Percentiles rank a stretch among this genome's conserved stretches.
Evolutionary conservation across 2,329 filamentous ascomycete species (phyloP).

Genomic region (Fonsecaea pedrosoi): DNA sequence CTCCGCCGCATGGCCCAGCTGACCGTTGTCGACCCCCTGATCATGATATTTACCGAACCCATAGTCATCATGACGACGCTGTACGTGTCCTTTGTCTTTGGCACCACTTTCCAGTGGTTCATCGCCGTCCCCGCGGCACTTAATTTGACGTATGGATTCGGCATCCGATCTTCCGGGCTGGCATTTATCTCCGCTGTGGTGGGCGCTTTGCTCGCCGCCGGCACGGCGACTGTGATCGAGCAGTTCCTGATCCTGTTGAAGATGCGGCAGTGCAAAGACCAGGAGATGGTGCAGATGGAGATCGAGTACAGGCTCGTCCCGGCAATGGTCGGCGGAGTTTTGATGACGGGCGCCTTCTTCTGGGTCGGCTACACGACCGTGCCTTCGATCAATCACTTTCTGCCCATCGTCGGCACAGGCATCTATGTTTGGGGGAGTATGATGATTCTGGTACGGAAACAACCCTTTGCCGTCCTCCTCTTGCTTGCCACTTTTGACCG

Average conservation of each 20-base stretch:
- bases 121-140: background rate
- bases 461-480: too few relatives aligned
- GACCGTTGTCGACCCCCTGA: background rate
- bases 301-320: conserved; percentile 1
- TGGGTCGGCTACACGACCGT: conserved; percentile 1
- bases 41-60: conserved; percentile 1
- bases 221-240: background rate
- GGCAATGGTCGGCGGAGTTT: background rate
- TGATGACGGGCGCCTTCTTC: background rate
- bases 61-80: conserved; percentile 1
- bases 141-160: conserved; percentile 1
- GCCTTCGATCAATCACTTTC: background rate
- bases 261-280: background rate
- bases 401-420: background rate
- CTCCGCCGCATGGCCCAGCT: background rate
- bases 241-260: background rate
- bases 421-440: background rate
- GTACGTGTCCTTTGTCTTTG: conserved; percentile 2
- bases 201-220: background rate
- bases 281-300: conserved; percentile 4
- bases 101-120: background rate
- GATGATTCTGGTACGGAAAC: background rate
- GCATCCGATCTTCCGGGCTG: background rate
- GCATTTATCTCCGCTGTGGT: background rate
- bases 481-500: too few relatives aligned